Evolutionary conservation across 805 yeast genomes (phyloP), one percentile per base, ranked within the genome.

Genomic region (Wickerhamomyces bisporus): DNA sequence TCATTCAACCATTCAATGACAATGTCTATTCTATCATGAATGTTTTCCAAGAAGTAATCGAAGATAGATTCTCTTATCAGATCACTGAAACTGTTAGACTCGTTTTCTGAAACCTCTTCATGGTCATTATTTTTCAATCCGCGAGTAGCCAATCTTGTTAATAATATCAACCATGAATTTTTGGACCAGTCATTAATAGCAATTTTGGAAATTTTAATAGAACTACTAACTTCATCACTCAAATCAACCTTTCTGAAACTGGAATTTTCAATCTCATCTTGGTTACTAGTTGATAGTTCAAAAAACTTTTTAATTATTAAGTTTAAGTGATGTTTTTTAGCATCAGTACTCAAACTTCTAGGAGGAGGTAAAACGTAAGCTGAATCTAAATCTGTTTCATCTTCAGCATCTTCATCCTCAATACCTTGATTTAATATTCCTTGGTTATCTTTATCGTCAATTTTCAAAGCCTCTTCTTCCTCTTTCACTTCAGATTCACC

Each of bases 1-100:
- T 93, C 98, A 52, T 84, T 89, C 39, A 93, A 64, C 99, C 99
- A 93, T 45, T 84, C 88, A 27, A 91, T 78, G 15, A 87, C 79
- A 26, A 81, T 62, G 41, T 86, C 94, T 11, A 89, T 70, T 26
- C 91, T 67, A 9, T 66, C 68, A 39, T 82, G 82, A 49, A 89
- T 79, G 53, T 84, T 86, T 10, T 72, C 79, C 50, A 86, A 67
- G 39, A 87, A 80, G 55, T 82, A 85, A 14, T 79, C 77, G 43
- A 82, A 81, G 10, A 93, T 63, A 17, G 86, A 75, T 17, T 73
- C 77, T 48, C 96, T 70, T 11, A 91, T 75, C 42, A 77, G 55
- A 38, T 77, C 73, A 43, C 86, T 68, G 57, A 76, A 68, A 30
- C n/a, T 13, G 9, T 30, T 6, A 4, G 16, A 11, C 32, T 66